phyloP scores from a whole-genome alignment of 768 basidiomycete genomes.

The Kwoniella shandongensis region DNA sequence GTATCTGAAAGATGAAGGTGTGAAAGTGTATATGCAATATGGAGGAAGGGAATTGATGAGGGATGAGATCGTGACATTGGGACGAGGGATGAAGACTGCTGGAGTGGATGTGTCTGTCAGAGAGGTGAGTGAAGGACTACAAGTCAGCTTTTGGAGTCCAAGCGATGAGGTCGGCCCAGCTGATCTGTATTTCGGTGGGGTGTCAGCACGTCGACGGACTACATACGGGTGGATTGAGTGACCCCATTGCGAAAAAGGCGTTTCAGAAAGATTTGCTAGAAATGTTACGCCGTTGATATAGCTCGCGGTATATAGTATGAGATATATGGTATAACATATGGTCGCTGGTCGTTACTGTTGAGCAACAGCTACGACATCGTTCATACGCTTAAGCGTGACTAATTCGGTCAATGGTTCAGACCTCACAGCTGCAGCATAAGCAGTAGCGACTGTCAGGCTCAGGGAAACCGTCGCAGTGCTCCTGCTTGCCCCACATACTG shows the following conservation, averaged over 20 bases:
- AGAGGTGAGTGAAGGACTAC: slow-evolving; percentile 32
- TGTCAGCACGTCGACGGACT: slow-evolving; percentile 29
- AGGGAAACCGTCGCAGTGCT: too few relatives aligned
- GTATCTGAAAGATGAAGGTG: slow-evolving; percentile 27
- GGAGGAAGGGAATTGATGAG: slow-evolving; percentile 41
- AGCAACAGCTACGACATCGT: too few relatives aligned
- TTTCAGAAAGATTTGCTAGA: slow-evolving; percentile 8
- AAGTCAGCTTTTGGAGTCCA: neutral
- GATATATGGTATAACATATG: too few relatives aligned
- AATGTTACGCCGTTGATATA: neutral
- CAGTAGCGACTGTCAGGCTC: too few relatives aligned
- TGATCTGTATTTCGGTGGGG: neutral
- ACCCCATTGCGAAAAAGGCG: slow-evolving; percentile 1
- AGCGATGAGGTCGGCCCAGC: neutral
- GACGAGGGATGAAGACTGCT: slow-evolving; percentile 32
- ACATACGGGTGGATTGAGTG: slow-evolving; percentile 26
- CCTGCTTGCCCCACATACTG: too few relatives aligned
- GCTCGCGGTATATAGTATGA: too few relatives aligned
- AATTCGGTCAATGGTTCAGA: too few relatives aligned
- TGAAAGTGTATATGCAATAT: slow-evolving; percentile 37
- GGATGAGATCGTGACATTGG: slow-evolving; percentile 30
- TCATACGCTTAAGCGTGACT: too few relatives aligned
- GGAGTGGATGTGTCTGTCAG: slow-evolving; percentile 38
- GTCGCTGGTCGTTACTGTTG: too few relatives aligned
- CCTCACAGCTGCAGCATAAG: too few relatives aligned